Evolutionary conservation across 805 yeast genomes (phyloP).

Genomic region (Yarrowia bubula): DNA sequence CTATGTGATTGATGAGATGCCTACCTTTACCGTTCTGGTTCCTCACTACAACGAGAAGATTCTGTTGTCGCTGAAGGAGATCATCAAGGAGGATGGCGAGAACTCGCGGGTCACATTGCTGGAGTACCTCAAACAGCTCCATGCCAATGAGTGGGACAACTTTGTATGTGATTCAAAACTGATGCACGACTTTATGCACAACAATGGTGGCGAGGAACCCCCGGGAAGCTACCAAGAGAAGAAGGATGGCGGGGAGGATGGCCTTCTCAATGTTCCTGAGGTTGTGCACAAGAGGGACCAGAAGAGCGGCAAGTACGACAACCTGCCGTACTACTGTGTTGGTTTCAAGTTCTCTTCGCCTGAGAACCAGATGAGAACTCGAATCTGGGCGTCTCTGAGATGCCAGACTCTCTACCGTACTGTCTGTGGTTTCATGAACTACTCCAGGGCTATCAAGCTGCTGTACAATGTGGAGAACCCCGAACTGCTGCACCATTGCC

Average conservation of each 20-base stretch:
- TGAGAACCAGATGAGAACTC: conserved; percentile 63
- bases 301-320: conserved; percentile 45
- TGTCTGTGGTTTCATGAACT: conserved; percentile 79
- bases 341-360: conserved; percentile 71
- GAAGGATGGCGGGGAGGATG: conserved; percentile 8
- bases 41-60: conserved; percentile 89
- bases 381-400: conserved; percentile 84
- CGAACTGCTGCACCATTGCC: conserved; percentile 27
- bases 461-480: conserved; percentile 59
- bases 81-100: conserved; percentile 66
- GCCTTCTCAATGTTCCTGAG: conserved; percentile 1
- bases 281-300: conserved; percentile 1
- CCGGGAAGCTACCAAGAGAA: conserved; percentile 7
- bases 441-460: conserved; percentile 67
- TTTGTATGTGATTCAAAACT: conserved; percentile 73
- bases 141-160: conserved; percentile 74
- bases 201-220: background rate
- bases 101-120: conserved; percentile 64
- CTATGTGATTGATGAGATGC: conserved; percentile 64
- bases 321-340: conserved; percentile 66
- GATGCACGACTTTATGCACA: conserved; percentile 26
- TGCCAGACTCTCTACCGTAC: conserved; percentile 84
- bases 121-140: conserved; percentile 72
- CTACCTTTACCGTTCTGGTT: conserved; percentile 75
- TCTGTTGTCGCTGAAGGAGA: conserved; percentile 69